phyloP scores from a whole-genome alignment of 371 early-diverging fungal species.

The Blastocladiella emersonii region DNA sequence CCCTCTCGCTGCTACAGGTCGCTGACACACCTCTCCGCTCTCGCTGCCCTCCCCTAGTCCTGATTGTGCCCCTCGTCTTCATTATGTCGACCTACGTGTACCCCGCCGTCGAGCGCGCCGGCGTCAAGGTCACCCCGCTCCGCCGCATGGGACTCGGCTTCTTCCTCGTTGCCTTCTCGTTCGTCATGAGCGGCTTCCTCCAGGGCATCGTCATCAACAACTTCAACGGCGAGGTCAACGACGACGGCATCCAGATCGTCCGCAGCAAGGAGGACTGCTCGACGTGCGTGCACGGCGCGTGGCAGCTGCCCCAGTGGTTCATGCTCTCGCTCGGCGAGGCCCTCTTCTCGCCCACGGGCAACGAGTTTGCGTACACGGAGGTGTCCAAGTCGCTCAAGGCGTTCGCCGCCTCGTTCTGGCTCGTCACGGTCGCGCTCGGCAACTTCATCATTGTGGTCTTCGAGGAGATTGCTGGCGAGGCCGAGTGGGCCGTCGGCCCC shows the following conservation, averaged over 20 bases:
- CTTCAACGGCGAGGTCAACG: conserved; percentile 10
- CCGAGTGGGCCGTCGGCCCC: not conserved
- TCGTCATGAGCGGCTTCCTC: conserved; percentile 22
- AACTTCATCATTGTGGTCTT: not conserved
- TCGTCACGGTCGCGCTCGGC: conserved; percentile 25
- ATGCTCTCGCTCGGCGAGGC: conserved; percentile 47
- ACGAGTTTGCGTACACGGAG: conserved; percentile 47
- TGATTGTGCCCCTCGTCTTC: conserved; percentile 42
- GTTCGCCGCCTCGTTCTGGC: conserved; percentile 29
- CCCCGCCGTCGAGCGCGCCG: conserved; percentile 24
- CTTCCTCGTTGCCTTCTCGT: conserved; percentile 24
- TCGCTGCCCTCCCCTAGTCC: no score
- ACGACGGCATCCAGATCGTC: conserved; percentile 5
- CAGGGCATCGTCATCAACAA: conserved; percentile 20
- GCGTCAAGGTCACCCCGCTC: conserved; percentile 26
- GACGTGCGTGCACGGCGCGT: conserved; percentile 21
- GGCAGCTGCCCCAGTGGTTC: conserved; percentile 48
- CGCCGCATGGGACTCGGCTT: conserved; percentile 35
- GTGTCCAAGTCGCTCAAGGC: conserved; percentile 32
- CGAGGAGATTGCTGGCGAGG: not conserved
- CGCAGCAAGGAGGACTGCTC: conserved; percentile 12
- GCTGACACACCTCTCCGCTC: no score
- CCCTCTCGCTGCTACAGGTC: no score
- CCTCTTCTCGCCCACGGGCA: conserved; percentile 44
- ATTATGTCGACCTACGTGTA: conserved; percentile 33